Percentiles rank a stretch among this genome's conserved stretches.
Evolutionary conservation across 108 stramenopile genomes (phyloP).

Genomic region (Aurantiochytrium sp.): DNA sequence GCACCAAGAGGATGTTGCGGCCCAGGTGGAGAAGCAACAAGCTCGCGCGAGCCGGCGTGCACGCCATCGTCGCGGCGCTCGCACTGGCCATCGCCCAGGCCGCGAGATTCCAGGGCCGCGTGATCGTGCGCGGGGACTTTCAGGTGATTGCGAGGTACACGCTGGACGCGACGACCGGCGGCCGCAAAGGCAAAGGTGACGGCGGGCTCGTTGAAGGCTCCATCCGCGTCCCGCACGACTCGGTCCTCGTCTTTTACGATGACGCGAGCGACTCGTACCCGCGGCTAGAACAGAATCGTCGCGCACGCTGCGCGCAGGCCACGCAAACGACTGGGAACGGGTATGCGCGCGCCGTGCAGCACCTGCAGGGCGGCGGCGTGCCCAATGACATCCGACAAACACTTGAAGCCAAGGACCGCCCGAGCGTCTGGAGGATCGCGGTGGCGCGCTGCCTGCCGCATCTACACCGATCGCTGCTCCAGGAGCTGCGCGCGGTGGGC

Average conservation of each 20-base stretch:
- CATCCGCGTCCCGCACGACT: background rate
- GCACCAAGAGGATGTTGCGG: too few relatives aligned
- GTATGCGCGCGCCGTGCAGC: background rate
- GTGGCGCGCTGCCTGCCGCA: background rate
- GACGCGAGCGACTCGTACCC: background rate
- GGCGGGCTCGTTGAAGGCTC: background rate
- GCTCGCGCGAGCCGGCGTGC: too few relatives aligned
- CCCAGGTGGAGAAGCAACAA: too few relatives aligned
- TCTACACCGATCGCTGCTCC: background rate
- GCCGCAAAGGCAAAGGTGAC: too few relatives aligned
- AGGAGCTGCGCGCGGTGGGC: too few relatives aligned
- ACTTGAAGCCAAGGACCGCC: background rate
- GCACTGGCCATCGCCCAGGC: too few relatives aligned
- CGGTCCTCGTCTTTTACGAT: background rate
- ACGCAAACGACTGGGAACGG: background rate
- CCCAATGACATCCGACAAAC: background rate
- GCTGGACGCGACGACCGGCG: too few relatives aligned
- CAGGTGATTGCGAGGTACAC: too few relatives aligned
- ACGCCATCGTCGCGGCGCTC: too few relatives aligned
- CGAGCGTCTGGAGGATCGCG: background rate
- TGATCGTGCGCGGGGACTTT: too few relatives aligned
- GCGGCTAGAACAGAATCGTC: background rate
- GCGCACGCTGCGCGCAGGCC: background rate
- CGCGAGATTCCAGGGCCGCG: too few relatives aligned
- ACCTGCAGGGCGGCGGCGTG: background rate